Conservation (phyloP, 83 land plant species). For the Larix sibirica region DNA sequence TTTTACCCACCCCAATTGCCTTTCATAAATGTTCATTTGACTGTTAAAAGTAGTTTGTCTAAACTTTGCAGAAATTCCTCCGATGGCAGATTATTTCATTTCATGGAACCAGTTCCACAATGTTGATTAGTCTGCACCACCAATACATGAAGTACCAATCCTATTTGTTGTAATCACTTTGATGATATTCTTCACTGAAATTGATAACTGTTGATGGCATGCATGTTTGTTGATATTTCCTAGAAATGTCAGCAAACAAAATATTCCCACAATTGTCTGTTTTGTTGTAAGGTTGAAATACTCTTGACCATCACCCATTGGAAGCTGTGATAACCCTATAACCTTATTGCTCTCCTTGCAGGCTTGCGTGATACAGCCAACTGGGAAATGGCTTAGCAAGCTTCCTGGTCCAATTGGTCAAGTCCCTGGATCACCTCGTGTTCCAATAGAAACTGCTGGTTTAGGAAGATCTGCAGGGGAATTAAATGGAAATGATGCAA, state of each 20-base stretch:
- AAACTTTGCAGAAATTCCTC: not conserved
- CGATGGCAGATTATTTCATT: not conserved
- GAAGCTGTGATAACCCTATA: not conserved
- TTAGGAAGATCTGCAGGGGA: slow-evolving; percentile 6
- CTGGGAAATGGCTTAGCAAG: not conserved
- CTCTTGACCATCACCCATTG: not conserved
- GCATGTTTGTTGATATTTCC: not conserved
- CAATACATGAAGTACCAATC: no score
- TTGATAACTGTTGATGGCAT: not conserved
- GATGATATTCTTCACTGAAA: no score
- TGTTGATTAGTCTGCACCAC: no score
- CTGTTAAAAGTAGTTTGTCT: no score
- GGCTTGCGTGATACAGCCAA: not conserved
- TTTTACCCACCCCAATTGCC: no score
- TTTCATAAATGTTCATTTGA: no score
- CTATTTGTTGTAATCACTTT: no score
- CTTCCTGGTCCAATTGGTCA: not conserved
- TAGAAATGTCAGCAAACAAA: no score
- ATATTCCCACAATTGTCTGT: not conserved
- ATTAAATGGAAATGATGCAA: not conserved
- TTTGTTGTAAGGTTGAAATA: not conserved
- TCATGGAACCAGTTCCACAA: no score
- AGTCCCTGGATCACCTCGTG: not conserved
- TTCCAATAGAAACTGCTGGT: slow-evolving; percentile 2
- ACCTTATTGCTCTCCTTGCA: not conserved